Base-by-base conservation (phyloP, 305 asterid genomes). In the Fraxinus nigra region DNA sequence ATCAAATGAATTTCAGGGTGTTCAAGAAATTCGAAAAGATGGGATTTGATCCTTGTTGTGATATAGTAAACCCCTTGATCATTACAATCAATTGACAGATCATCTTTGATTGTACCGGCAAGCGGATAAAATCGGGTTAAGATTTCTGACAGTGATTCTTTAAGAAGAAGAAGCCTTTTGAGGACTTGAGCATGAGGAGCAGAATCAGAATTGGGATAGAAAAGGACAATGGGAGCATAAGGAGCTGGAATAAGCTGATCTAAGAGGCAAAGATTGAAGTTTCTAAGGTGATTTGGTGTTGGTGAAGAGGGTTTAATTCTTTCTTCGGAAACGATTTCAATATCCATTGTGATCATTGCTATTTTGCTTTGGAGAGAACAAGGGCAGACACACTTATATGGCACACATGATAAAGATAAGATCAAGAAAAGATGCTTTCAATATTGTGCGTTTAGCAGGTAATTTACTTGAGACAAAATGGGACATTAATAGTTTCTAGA, bases 211-310 rank as follows among this genome's bases (percentile, higher is more conserved):
- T 85, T 89, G 3, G 87, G 90, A 63, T 89, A 93, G 77, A 79
- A 93, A 59, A 93, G 73, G 83, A 90, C 70, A n/a, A 93, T 85
- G 20, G 97, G 96, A 35, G 92, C 94, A 82, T 88, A 90, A 3
- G 92, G 86, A 18, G 95, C 92, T 4, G 95, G 93, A 81, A 93
- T 90, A 3, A 93, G 88, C 32, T 92, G 97, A 82, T 93, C 96
- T 38, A 93, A 75, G 30, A 85, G 75, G 88, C 84, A 88, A 0
- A 90, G 86, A 7, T 87, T 89, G 78, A 80, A 87, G 77, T 22
- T 82, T 84, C 22, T 91, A 35, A 88, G 92, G 87, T 90, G 92
- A 28, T 72, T 34, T 84, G 97, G 92, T 35, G 94, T 91, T 46
- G 93, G 91, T 77, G 81, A 86, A 69, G 91, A 89, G 67, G 97